Evolutionary conservation across 1,284 basidiomycete species (phyloP).

Genomic region (Apiotrichum porosum): DNA sequence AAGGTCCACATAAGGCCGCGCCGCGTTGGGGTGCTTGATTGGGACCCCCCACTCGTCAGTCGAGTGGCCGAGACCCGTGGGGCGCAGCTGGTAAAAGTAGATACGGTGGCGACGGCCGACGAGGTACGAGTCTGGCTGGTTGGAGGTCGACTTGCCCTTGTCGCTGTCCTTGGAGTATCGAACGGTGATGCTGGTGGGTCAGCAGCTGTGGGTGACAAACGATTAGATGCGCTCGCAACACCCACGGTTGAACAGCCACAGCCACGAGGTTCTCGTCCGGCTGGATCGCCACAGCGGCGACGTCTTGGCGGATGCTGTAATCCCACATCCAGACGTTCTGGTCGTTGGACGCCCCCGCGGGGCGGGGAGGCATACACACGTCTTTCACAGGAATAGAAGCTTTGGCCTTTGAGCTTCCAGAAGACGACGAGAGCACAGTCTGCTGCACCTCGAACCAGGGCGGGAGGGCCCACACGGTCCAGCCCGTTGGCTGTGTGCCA

Average conservation of each 20-base stretch:
- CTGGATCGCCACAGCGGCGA: background rate
- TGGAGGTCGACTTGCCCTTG: too few species aligned
- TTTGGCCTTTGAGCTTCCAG: too few species aligned
- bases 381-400: background rate
- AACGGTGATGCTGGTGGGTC: background rate
- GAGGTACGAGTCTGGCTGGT: background rate
- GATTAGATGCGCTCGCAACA: background rate
- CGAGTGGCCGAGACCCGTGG: background rate
- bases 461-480: constrained; percentile 3
- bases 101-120: constrained; percentile 1
- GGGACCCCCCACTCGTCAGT: background rate
- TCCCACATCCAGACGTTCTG: constrained; percentile 10
- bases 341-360: background rate
- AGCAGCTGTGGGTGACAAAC: too few species aligned
- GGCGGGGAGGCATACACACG: background rate
- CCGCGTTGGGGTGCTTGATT: background rate
- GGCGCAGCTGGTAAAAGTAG: constrained; percentile 7
- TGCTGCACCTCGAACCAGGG: constrained; percentile 2
- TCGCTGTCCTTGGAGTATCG: too few species aligned
- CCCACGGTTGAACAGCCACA: background rate
- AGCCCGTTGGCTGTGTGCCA: background rate
- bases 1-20: background rate
- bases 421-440: too few species aligned
- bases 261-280: constrained; percentile 7
- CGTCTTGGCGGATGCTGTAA: background rate